Conservation (phyloP, 805 yeast species). For the Yarrowia alimentaria region DNA sequence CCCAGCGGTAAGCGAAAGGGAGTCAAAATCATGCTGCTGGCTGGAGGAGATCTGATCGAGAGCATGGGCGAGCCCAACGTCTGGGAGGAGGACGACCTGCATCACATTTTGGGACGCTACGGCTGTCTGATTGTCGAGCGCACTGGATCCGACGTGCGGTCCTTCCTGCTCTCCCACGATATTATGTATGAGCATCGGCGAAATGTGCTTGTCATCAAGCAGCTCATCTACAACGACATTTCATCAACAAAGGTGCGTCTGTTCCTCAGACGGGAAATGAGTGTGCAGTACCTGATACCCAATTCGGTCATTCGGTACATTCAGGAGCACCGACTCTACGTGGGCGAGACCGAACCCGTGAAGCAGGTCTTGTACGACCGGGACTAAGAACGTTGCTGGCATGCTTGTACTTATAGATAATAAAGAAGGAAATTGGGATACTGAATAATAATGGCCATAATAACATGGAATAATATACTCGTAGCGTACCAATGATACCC, state of each 20-base stretch:
- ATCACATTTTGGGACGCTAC: conserved; percentile 91
- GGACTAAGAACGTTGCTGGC: no score
- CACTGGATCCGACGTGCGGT: conserved; percentile 93
- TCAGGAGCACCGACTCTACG: conserved; percentile 84
- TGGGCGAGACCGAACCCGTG: conserved; percentile 88
- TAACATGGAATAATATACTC: no score
- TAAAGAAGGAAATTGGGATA: background rate
- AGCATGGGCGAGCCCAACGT: conserved; percentile 99
- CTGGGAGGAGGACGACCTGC: conserved; percentile 95
- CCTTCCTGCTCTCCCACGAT: conserved; percentile 88
- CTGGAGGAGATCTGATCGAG: conserved; percentile 97
- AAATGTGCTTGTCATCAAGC: conserved; percentile 91
- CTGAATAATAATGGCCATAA: no score
- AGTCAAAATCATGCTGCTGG: conserved; percentile 90
- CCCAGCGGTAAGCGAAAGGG: conserved; percentile 54
- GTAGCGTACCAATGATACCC: no score
- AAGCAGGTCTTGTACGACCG: conserved; percentile 61
- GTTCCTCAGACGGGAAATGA: conserved; percentile 92
- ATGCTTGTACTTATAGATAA: no score
- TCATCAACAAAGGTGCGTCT: conserved; percentile 91
- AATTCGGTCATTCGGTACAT: conserved; percentile 92
- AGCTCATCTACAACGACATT: conserved; percentile 93
- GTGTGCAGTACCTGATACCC: conserved; percentile 91
- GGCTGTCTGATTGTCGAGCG: conserved; percentile 97
- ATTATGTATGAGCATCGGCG: conserved; percentile 95